Evolutionary conservation across 2,329 filamentous ascomycete genomes (phyloP).

Genomic region (Stagonosporopsis tanaceti): DNA sequence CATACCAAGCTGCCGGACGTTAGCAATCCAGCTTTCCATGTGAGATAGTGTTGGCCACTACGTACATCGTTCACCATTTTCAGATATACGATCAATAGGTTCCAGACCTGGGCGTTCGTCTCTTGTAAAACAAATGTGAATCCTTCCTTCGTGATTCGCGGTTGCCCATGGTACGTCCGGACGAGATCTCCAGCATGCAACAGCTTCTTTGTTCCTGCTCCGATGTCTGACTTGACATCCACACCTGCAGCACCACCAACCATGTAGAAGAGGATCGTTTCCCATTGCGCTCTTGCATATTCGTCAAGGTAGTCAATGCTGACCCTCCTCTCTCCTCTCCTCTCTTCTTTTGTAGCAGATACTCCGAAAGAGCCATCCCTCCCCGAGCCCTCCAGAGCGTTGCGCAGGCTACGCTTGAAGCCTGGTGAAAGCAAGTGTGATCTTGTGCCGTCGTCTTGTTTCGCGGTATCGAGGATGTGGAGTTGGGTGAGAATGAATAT

Average conservation of each 20-base stretch:
- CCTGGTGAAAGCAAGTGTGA: conserved; percentile 80
- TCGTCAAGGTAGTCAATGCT: conserved; percentile 79
- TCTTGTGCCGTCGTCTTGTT: conserved; percentile 67
- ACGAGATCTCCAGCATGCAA: conserved; percentile 84
- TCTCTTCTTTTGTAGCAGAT: conserved; percentile 70
- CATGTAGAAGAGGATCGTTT: conserved; percentile 94
- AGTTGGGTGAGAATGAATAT: conserved; percentile 81
- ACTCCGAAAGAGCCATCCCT: conserved; percentile 90
- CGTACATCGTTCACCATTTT: conserved; percentile 74
- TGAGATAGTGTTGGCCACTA: neutral
- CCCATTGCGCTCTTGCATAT: conserved; percentile 90
- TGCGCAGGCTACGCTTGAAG: conserved; percentile 82
- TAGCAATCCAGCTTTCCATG: conserved; percentile 5
- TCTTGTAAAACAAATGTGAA: conserved; percentile 96
- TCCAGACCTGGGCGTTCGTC: conserved; percentile 97
- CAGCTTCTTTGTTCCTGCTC: conserved; percentile 78
- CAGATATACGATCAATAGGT: conserved; percentile 89
- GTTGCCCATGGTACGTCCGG: conserved; percentile 62
- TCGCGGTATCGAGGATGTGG: conserved; percentile 76
- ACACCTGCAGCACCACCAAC: conserved; percentile 73
- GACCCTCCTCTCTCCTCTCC: conserved; percentile 69
- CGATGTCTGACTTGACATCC: conserved; percentile 54
- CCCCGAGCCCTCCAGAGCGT: conserved; percentile 87
- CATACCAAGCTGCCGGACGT: conserved; percentile 66
- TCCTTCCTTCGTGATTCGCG: conserved; percentile 88